Conservation (phyloP, 139 green algal genomes). For the Haematococcus lacustris region DNA sequence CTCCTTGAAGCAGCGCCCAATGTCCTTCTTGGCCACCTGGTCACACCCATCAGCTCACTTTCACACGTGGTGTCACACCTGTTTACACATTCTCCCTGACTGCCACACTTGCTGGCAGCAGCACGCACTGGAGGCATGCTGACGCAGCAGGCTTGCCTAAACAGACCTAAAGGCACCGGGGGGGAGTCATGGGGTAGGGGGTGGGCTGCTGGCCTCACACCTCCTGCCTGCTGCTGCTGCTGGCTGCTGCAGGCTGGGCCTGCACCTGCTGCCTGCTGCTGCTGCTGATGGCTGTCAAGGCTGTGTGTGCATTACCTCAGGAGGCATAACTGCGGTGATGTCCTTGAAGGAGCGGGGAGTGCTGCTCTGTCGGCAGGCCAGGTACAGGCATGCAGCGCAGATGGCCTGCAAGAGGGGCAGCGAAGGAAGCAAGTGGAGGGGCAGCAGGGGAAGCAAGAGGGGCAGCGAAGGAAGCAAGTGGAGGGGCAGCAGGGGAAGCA, state of each 20-base stretch:
- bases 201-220: too few relatives aligned
- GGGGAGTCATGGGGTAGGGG: too few relatives aligned
- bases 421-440: not conserved
- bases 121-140: not conserved
- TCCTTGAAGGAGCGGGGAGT: conserved; percentile 86
- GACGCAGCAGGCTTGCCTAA: too few relatives aligned
- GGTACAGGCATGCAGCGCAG: conserved; percentile 78
- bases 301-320: not conserved
- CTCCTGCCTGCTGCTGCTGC: too few relatives aligned
- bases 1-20: conserved; percentile 61
- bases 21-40: conserved; percentile 63
- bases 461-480: too few relatives aligned
- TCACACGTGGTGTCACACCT: not conserved
- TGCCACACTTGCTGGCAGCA: not conserved
- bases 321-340: conserved; percentile 54
- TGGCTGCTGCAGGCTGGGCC: too few relatives aligned
- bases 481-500: too few relatives aligned
- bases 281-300: too few relatives aligned
- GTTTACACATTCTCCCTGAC: not conserved
- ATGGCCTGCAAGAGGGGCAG: conserved; percentile 44
- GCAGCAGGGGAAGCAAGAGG: too few relatives aligned
- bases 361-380: conserved; percentile 68
- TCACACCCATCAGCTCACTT: not conserved
- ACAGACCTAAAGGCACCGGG: too few relatives aligned
- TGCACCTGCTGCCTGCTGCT: too few relatives aligned